These are phyloP conservation scores for Lodderomyces parapsilosis DNA, from an alignment of 1,139 yeast species.

Conservation along the genomic window DNA sequence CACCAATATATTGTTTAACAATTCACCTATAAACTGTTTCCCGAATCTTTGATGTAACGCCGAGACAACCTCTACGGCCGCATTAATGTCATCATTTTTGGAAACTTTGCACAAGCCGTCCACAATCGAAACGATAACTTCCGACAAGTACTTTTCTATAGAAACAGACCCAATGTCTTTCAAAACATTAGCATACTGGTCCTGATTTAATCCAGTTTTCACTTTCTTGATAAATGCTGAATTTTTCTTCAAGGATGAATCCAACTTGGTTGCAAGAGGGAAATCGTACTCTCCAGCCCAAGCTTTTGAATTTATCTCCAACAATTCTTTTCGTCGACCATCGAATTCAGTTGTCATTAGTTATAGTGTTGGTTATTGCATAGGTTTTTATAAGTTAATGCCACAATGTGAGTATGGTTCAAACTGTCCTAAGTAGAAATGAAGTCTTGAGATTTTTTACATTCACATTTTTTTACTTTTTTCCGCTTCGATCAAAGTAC, in stretches of 20 bases:
- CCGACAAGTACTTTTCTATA: slow-evolving; percentile 75
- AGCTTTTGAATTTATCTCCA: slow-evolving; percentile 44
- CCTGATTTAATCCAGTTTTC: slow-evolving; percentile 51
- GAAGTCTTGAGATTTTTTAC: not conserved
- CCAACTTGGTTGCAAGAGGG: slow-evolving; percentile 43
- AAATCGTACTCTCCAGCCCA: slow-evolving; percentile 51
- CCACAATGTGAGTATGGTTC: not conserved
- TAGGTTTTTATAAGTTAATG: not conserved
- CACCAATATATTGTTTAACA: slow-evolving; percentile 49
- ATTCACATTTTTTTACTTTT: not conserved
- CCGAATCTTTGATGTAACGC: slow-evolving; percentile 77
- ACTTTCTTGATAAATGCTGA: slow-evolving; percentile 77
- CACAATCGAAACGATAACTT: slow-evolving; percentile 58
- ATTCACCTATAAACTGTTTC: slow-evolving; percentile 47
- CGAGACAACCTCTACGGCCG: slow-evolving; percentile 68
- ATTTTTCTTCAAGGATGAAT: slow-evolving; percentile 80
- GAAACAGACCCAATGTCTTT: slow-evolving; percentile 64
- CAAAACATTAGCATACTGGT: slow-evolving; percentile 40
- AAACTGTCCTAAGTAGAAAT: not conserved
- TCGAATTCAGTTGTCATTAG: slow-evolving; percentile 15
- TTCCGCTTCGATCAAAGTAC: too few species aligned
- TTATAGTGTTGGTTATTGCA: not conserved
- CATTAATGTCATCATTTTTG: slow-evolving; percentile 58
- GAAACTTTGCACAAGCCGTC: slow-evolving; percentile 61
- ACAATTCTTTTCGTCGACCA: slow-evolving; percentile 24